Base-by-base conservation (phyloP, 2,329 filamentous ascomycete species). In the Fusarium succisae region DNA sequence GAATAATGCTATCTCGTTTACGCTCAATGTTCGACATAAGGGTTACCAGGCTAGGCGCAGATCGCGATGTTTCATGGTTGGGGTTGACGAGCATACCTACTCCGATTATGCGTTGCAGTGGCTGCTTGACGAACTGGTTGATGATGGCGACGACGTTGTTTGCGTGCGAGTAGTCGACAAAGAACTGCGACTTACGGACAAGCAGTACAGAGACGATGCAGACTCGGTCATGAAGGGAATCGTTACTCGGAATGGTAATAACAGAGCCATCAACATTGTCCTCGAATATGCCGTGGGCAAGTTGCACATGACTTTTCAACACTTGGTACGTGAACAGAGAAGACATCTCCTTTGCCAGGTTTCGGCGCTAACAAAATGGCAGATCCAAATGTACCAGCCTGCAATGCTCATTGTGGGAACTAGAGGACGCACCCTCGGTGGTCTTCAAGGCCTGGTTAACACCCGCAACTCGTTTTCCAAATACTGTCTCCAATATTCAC, bases 351-450 rank as follows among this genome's bases (percentile, higher is more conserved):
- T 3, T 8, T 32, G 12, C 18, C 24, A 32, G 13, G 38, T 8
- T 8, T 20, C 12, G 4, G 72, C 72, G 64, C 65, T 71, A 30
- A 76, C 57, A 30, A 41, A 18, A 28, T 9, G 30, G 14, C 78
- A 97, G 94, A 97, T 98, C 75, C 92, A 94, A 78, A 92, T 98
- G 69, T 96, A 98, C 82, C 93, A 97, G 79, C 95, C 95, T 7
- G 94, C 94, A 6, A 95, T 97, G 84, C 88, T 98, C 28, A 92
- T 98, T 35, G 95, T 98, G 22, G 95, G 95, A 48, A 98, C 95
- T 3, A 90, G 93, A 77, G 95, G 95, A 51, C 90, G 94, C 62
- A 96, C 93, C 43, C 87, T 97, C 4, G 94, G 94, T 39, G 94
- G 95, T 32, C 91, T 98, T 65, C 95, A 97, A 80, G 94, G 94